phyloP scores from a whole-genome alignment of 2,329 filamentous ascomycete genomes.

The Colletotrichum neosansevieriae region DNA sequence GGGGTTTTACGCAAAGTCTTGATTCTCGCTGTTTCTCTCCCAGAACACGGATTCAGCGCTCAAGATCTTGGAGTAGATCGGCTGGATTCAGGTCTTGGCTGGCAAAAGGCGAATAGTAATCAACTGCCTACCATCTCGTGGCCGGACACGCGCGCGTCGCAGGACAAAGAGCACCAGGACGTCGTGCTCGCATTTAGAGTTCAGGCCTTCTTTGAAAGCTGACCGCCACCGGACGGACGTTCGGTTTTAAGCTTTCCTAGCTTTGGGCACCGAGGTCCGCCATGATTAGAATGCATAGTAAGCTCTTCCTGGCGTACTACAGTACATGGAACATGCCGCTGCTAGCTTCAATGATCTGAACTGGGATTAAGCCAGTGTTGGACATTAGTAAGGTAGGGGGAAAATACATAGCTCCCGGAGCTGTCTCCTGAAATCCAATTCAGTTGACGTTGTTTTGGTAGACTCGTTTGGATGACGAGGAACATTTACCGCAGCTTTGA shows the following conservation, averaged over 20 bases:
- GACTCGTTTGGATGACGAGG: no score
- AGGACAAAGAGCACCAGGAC: neutral
- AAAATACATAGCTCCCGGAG: no score
- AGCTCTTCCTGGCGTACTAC: neutral
- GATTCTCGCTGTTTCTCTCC: neutral
- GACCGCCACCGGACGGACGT: constrained; percentile 13
- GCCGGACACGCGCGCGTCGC: neutral
- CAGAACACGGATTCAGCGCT: no score
- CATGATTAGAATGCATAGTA: neutral
- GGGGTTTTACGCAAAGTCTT: neutral
- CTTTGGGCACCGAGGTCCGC: neutral
- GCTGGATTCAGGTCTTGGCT: no score
- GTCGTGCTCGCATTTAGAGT: constrained; percentile 13
- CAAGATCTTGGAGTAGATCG: no score
- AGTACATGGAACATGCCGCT: constrained; percentile 14
- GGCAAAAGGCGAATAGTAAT: neutral
- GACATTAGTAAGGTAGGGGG: no score
- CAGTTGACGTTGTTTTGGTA: no score
- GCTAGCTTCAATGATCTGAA: neutral
- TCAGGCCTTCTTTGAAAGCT: neutral
- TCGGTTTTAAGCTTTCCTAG: constrained; percentile 15
- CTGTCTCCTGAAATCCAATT: no score
- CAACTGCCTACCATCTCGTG: neutral
- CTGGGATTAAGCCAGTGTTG: neutral
- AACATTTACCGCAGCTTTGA: neutral